A percentile compares a stretch with the other conserved stretches of the same genome.
These are phyloP conservation scores for Cystoisospora suis DNA, from an alignment of 169 alveolate species.

Conservation along the genomic window DNA sequence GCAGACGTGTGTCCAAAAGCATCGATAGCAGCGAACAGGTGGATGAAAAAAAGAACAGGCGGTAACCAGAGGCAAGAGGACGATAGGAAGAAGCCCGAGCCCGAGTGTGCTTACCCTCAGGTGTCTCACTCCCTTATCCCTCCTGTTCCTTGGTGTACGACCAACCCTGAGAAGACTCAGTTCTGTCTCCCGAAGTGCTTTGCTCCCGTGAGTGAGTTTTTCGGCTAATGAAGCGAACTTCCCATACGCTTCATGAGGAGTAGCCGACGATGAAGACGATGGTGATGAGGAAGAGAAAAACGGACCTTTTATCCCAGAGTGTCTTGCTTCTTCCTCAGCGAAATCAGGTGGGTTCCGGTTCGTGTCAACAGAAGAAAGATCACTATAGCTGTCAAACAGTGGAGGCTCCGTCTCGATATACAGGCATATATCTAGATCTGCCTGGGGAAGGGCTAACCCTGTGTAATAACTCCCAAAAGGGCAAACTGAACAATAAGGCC, in stretches of 20 bases:
- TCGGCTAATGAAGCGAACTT: not conserved
- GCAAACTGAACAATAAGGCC: not conserved
- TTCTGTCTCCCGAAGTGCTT: not conserved
- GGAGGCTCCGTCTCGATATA: not conserved
- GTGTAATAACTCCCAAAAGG: constrained; percentile 22
- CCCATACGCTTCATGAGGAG: not conserved
- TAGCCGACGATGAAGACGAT: not conserved
- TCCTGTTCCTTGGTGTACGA: not conserved
- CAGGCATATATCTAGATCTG: constrained; percentile 55
- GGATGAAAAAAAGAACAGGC: no score
- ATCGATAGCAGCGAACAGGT: no score
- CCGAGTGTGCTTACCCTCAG: constrained; percentile 21
- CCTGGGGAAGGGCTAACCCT: not conserved
- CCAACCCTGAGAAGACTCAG: not conserved
- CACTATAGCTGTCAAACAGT: not conserved
- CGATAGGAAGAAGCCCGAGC: no score
- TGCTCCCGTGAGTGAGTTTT: not conserved
- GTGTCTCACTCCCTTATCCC: not conserved
- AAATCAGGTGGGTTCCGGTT: not conserved
- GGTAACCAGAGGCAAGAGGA: no score
- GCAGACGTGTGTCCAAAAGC: no score
- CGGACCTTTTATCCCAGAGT: not conserved
- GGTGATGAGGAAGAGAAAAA: not conserved
- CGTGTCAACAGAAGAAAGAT: not conserved
- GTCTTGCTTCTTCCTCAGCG: not conserved